Percentiles rank a stretch among this genome's conserved stretches.
These are phyloP conservation scores for Mucor saturninus DNA, from an alignment of 371 early-diverging fungal genomes.

Conservation along the genomic window DNA sequence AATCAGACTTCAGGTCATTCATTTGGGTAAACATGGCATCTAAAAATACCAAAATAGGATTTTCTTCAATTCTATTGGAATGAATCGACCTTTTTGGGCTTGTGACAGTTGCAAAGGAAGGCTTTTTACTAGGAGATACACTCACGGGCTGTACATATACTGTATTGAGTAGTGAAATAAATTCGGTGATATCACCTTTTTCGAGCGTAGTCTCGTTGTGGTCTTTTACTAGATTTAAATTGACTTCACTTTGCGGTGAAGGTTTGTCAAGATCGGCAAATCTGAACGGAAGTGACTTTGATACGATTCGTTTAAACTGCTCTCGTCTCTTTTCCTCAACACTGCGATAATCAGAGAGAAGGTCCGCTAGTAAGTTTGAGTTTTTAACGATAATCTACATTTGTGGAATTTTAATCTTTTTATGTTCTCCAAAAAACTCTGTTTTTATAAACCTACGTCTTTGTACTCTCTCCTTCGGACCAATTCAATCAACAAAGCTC, in stretches of 20 bases:
- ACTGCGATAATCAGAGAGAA: slow-evolving; percentile 61
- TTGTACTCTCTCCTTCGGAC: slow-evolving; percentile 74
- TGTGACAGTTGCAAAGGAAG: neutral
- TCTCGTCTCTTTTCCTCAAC: slow-evolving; percentile 70
- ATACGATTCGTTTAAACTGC: slow-evolving; percentile 62
- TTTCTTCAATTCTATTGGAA: neutral
- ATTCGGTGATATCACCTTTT: slow-evolving; percentile 13
- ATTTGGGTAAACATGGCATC: slow-evolving; percentile 56
- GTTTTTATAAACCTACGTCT: slow-evolving; percentile 34
- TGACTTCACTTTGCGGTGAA: slow-evolving; percentile 72
- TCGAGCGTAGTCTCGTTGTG: neutral
- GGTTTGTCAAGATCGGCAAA: slow-evolving; percentile 49
- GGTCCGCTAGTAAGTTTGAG: slow-evolving; percentile 65
- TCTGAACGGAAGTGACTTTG: slow-evolving; percentile 64
- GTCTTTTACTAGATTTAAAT: slow-evolving; percentile 44
- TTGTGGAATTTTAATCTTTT: neutral
- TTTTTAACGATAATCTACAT: slow-evolving; percentile 55
- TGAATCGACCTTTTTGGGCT: neutral
- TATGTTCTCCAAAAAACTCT: neutral
- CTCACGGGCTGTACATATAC: slow-evolving; percentile 5
- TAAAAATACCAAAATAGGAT: slow-evolving; percentile 30
- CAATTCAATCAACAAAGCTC: slow-evolving; percentile 71
- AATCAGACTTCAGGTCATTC: slow-evolving; percentile 62
- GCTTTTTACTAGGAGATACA: neutral
- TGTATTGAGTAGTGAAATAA: slow-evolving; percentile 17